Conservation (phyloP, 495 filamentous ascomycete genomes). For the Terfezia claveryi region DNA sequence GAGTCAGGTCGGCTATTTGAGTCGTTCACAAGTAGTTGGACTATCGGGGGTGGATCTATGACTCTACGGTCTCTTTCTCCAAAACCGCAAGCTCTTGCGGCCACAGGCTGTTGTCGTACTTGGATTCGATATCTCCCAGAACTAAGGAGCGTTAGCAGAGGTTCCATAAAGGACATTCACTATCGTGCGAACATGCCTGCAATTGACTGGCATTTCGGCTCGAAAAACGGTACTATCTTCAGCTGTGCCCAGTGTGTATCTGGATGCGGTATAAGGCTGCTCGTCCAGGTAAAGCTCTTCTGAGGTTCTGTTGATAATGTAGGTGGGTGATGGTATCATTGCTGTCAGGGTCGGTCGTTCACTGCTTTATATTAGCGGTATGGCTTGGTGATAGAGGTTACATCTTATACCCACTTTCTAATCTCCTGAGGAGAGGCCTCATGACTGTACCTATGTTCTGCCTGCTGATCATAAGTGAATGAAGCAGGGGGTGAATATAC, state of each 20-base stretch:
- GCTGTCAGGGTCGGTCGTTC: conserved; percentile 12
- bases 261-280: conserved; percentile 3
- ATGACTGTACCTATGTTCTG: conserved; percentile 7
- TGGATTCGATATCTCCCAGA: conserved; percentile 33
- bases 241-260: conserved; percentile 8
- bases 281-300: conserved; percentile 9
- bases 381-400: not conserved
- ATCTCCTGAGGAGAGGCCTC: conserved; percentile 7
- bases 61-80: conserved; percentile 83
- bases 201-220: conserved; percentile 5
- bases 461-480: not conserved
- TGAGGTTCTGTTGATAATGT: conserved; percentile 9
- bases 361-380: not conserved
- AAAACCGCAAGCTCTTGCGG: conserved; percentile 81
- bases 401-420: conserved; percentile 12
- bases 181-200: conserved; percentile 9
- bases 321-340: conserved; percentile 18
- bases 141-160: conserved; percentile 12
- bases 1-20: conserved; percentile 30
- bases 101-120: conserved; percentile 75
- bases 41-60: conserved; percentile 86
- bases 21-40: conserved; percentile 60
- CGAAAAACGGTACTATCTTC: conserved; percentile 10
- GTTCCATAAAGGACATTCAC: not conserved
- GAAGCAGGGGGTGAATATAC: not conserved